Evolutionary conservation across 2,329 filamentous ascomycete species (phyloP), one percentile per base, ranked within the genome.

Genomic region (Fonsecaea multimorphosa): DNA sequence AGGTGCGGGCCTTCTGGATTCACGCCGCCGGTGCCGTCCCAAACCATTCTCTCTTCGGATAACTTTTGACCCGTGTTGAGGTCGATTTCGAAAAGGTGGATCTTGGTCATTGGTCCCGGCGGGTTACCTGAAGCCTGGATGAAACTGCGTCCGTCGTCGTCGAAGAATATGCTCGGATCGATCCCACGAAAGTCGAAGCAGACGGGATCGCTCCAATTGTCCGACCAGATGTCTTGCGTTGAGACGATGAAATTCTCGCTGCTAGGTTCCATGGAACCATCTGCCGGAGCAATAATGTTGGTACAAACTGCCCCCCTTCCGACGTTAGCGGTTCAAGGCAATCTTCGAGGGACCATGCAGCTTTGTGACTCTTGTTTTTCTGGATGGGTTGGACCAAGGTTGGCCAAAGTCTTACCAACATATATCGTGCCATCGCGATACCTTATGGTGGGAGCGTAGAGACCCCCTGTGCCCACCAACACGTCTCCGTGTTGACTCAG

Each of bases 181-280:
- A 85, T 84, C 1, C 83, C 83, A 1, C 82, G 77, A 51, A 84
- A 82, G 59, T 86, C 84, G 67, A 86, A 85, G 66, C 82, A 85
- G 0, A 84, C 74, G 0, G 84, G 83, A 53, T 86, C 83, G 3
- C 81, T 84, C 84, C 84, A 86, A 2, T 79, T 76, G 6, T 67
- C 73, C 0, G 81, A 78, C 80, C 80, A 83, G n/a, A 85, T 85
- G 63, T 86, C 78, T 11, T 79, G 76, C 0, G 83, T 86, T 65
- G 76, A 80, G 1, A 86, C 81, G 58, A 84, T 86, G 67, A 87
- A 87, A 0, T 85, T 84, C 0, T 81, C n/a, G 32, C 38, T 6
- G 19, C 74, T 0, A 82, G 83, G 66, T 82, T 84, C 22, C 83
- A 81, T 0, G 82, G 76, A 63, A 85, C 81, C 72, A 82, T 75